phyloP scores from a whole-genome alignment of 805 yeast genomes.

The Pichia deserticola region DNA sequence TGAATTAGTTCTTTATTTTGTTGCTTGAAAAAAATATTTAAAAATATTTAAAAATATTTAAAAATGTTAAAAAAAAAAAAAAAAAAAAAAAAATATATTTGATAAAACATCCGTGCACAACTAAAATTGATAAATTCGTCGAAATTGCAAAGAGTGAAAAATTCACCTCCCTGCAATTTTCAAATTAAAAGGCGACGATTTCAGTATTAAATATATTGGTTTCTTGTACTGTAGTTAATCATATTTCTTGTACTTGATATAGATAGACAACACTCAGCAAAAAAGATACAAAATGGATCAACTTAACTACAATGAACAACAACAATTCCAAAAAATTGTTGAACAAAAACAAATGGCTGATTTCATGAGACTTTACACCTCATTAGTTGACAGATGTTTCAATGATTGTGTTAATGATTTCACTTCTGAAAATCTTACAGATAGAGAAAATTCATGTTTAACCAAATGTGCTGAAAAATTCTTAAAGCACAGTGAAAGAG shows the following conservation, averaged over 20 bases:
- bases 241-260: too few species aligned
- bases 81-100: too few species aligned
- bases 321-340: conserved; percentile 88
- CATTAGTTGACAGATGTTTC: conserved; percentile 94
- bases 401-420: conserved; percentile 97
- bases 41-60: too few species aligned
- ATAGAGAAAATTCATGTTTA: conserved; percentile 81
- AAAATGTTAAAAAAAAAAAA: too few species aligned
- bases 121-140: too few species aligned
- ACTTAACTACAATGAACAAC: conserved; percentile 91
- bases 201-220: too few species aligned
- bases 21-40: too few species aligned
- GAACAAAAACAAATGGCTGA: conserved; percentile 98
- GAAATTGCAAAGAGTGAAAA: too few species aligned
- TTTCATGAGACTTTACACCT: conserved; percentile 94
- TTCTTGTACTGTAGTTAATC: too few species aligned
- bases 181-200: background rate
- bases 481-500: conserved; percentile 96
- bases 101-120: too few species aligned
- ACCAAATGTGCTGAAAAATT: conserved; percentile 94
- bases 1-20: too few species aligned
- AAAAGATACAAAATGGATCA: conserved; percentile 64
- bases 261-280: background rate
- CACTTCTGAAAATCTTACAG: conserved; percentile 81
- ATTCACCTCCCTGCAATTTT: background rate